Base-by-base conservation (phyloP, 495 filamentous ascomycete species). In the Amniculicola lignicola region DNA sequence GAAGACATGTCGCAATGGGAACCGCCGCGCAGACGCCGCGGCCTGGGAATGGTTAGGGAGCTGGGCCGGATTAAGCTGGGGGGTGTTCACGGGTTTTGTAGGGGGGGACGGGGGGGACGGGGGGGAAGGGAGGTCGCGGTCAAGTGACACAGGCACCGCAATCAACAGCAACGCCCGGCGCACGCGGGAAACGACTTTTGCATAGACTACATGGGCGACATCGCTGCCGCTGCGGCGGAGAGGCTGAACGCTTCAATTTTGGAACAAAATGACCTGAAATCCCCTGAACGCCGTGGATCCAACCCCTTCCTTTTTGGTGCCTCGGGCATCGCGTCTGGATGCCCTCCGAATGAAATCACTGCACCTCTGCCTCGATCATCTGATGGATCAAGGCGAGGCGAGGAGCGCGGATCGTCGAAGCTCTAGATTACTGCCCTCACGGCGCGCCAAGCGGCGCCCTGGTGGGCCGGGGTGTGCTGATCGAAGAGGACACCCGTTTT, bases 201-300 rank as follows among this genome's bases (percentile, higher is more conserved):
- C 54, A 63, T 63, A 63, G 29, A 57, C 54, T 63, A 63, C 59
- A 58, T 51, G 59, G 39, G 39, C 40, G 31, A 50, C 25, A 51
- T 62, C 50, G 33, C 38, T 24, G 18, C 14, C 3, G 47, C 11
- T 16, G 27, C 28, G 16, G 52, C 51, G 46, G 52, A 43, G 42
- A 61, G 21, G 6, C 37, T 12, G 48, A 62, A 62, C 59, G 59
- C 46, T 56, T 15, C 45, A 56, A 45, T 51, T 52, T 57, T 57
- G 16, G 51, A 52, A 48, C 18, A 28, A 19, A 27, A 40, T 12
- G 21, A 53, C 19, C 28, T n/a, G 18, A 10, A 14, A 54, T 35
- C 23, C 4, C 36, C 51, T 37, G 29, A 42, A 54, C 53, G 43
- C 53, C 53, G 33, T 56, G 53, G 48, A 56, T 41, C 53, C 42